Base-by-base conservation (phyloP, 345 rosid genomes). In the Ceriops decandra region DNA sequence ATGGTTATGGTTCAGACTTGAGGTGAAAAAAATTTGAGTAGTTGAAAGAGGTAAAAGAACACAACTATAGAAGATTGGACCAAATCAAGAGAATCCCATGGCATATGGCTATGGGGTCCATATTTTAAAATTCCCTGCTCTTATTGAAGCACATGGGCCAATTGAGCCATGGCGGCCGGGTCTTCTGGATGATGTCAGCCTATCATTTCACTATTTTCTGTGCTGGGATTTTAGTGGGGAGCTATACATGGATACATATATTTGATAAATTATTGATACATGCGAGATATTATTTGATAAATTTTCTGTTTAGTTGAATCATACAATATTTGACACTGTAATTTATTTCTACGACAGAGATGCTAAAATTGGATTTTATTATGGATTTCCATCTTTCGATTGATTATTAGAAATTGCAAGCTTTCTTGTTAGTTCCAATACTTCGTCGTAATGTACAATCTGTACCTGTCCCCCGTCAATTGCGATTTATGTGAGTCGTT, bases 101-200 rank as follows among this genome's bases (percentile, higher is more conserved):
- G 17, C 49, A 42, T 15, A 15, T 42, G 16, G 49, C 19, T 2
- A 15, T 9, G 16, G 49, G 49, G 19, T 42, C 49, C 49, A 42
- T 13, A 11, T 13, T 42, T 42, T 42, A 13, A 3, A 2, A 4
- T 16, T 42, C 19, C 16, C 49, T 3, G 49, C 49, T 13, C 49
- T 13, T 3, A 42, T 42, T 3, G 19, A 3, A 0, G 63, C 81
- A 75, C 82, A 62, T 71, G 82, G 63, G 81, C 79, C 82, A 79
- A 83, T 69, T 57, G 19, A 35, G 20, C n/a, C 35, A 46, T 21
- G 82, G 78, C 70, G 69, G 80, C 81, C 66, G 20, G 63, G 83
- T 81, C 79, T 47, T 26, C 22, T 38, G 32, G 6, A 1, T 72
- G 79, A 82, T 75, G 65, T 73, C 74, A 73, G 19, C 35, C 1